Base-by-base conservation (phyloP, 2,329 filamentous ascomycete genomes). In the Metarhizium guizhouense region DNA sequence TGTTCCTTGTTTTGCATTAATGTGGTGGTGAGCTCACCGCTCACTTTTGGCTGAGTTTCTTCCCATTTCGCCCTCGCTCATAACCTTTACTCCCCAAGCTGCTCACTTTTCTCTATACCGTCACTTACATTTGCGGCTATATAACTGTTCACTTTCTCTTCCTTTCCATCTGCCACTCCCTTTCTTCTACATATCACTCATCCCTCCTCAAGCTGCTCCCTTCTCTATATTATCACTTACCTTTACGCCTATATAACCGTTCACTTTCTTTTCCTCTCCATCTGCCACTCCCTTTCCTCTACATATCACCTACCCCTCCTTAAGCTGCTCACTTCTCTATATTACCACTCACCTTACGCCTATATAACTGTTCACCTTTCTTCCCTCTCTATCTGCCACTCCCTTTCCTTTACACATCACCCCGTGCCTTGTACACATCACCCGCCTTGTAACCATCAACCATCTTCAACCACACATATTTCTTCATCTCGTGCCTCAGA, bases 231-330 rank as follows among this genome's bases (percentile, higher is more conserved):
- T 4, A 32, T 8, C 8, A 32, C 30, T 32, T 8, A 32, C 8
- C 30, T 4, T 8, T 32, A 8, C 30, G 4, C 30, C 30, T 32
- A 32, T 8, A 32, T 32, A 4, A 32, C 30, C 30, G 30, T 32
- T 8, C 30, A 4, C 30, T 4, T 32, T n/a, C n/a, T n/a, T n/a
- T n/a, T n/a, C n/a, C n/a, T n/a, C n/a, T n/a, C n/a, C n/a, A n/a
- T n/a, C n/a, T n/a, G n/a, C n/a, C n/a, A n/a, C 30, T 4, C 30
- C 4, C 38, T 14, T 6, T 51, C 42, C 40, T 20, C 43, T 30
- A 52, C 54, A 8, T 11, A 59, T 55, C 47, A 11, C 7, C 14
- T n/a, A n/a, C n/a, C n/a, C n/a, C n/a, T n/a, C n/a, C n/a, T n/a
- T n/a, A n/a, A n/a, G n/a, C n/a, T n/a, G n/a, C n/a, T n/a, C n/a